phyloP scores from a whole-genome alignment of 176 grass and related monocot species.

The Lolium multiflorum region DNA sequence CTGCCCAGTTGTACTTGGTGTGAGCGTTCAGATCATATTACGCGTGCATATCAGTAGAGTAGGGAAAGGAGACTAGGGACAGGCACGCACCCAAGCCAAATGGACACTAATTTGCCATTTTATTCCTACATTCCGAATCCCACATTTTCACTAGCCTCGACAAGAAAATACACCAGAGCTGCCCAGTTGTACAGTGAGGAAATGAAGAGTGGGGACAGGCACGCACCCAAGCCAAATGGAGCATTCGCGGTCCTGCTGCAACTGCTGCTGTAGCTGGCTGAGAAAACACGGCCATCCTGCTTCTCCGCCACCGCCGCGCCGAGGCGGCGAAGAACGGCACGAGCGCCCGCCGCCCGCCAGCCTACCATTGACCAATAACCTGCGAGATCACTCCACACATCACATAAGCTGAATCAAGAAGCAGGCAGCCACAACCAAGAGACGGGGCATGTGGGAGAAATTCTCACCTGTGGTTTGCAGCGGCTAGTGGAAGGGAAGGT shows the following conservation, averaged over 20 bases:
- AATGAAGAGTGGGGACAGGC: background rate
- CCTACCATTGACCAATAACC: conserved; percentile 32
- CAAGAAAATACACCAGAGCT: background rate
- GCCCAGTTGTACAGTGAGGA: background rate
- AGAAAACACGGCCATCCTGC: background rate
- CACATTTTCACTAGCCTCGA: background rate
- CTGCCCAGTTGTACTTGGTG: background rate
- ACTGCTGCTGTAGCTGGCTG: conserved; percentile 23
- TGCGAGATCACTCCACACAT: background rate
- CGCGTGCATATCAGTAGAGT: conserved; percentile 19
- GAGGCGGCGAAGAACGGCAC: conserved; percentile 27
- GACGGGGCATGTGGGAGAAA: no score
- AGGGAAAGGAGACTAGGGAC: background rate
- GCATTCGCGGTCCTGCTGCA: background rate
- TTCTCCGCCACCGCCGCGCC: background rate
- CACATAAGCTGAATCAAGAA: background rate
- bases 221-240: conserved; percentile 24
- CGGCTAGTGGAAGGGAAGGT: no score
- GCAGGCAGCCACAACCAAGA: no score
- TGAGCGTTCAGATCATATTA: background rate
- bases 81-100: conserved; percentile 17
- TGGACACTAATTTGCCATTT: background rate
- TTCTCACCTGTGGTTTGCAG: no score
- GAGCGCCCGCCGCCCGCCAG: conserved; percentile 29
- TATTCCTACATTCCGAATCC: background rate